These are phyloP conservation scores for Rhodomyrtus psidioides DNA, from an alignment of 441 rosid species.

Conservation along the genomic window DNA sequence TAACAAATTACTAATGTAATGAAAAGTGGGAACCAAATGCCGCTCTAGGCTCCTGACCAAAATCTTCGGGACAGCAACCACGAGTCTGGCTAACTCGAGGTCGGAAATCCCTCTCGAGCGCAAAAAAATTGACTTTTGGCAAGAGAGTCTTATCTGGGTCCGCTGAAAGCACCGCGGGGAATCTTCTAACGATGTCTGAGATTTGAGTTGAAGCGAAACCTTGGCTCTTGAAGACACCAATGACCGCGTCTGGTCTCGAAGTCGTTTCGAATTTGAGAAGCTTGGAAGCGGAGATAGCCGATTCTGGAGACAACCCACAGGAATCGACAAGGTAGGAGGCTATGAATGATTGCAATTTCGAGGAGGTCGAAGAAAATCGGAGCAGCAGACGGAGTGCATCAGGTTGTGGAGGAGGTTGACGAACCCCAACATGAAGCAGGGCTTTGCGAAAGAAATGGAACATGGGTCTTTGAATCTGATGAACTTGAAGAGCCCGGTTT, in stretches of 20 bases:
- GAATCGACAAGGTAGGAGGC: background rate
- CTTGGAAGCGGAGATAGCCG: background rate
- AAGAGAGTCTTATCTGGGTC: background rate
- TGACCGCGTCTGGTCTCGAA: background rate
- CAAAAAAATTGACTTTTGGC: background rate
- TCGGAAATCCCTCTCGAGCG: background rate
- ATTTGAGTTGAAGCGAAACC: constrained; percentile 1
- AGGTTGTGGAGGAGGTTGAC: background rate
- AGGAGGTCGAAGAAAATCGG: background rate
- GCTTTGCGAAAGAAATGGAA: background rate
- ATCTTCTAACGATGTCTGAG: background rate
- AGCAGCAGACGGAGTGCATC: background rate
- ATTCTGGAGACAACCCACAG: background rate
- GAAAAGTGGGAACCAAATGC: constrained; percentile 36
- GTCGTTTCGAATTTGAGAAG: background rate
- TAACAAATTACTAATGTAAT: constrained; percentile 36
- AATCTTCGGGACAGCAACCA: constrained; percentile 30
- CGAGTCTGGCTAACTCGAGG: constrained; percentile 27
- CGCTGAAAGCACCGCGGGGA: background rate
- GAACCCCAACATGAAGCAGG: background rate
- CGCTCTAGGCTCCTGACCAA: constrained; percentile 37
- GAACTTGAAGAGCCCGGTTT: background rate
- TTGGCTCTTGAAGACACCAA: background rate
- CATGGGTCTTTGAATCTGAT: background rate
- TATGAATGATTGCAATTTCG: background rate